These are phyloP conservation scores for Zizania latifolia DNA, from an alignment of 176 grass and related monocot genomes.

Conservation along the genomic window DNA sequence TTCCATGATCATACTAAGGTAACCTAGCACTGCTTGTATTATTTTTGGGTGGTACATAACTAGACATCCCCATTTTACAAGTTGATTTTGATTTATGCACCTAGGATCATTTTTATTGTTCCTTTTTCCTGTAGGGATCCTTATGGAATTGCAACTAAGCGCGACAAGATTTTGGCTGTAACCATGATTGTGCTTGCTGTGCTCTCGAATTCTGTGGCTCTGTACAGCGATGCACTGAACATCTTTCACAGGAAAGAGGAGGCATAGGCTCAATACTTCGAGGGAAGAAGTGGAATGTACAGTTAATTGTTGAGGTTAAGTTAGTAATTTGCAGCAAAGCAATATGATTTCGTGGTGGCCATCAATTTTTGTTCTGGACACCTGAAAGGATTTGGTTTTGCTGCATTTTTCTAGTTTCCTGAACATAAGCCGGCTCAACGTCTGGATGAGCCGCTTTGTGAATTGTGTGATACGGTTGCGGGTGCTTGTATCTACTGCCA, in stretches of 20 bases:
- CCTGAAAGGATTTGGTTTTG: slow-evolving; percentile 8
- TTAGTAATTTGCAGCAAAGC: neutral
- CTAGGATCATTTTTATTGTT: neutral
- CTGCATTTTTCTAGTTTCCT: neutral
- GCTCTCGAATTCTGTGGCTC: slow-evolving; percentile 57
- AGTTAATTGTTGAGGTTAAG: slow-evolving; percentile 11
- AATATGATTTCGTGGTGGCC: slow-evolving; percentile 20
- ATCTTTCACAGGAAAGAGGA: slow-evolving; percentile 64
- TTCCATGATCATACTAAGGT: slow-evolving; percentile 71
- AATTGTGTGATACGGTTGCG: neutral
- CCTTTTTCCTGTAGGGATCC: slow-evolving; percentile 49
- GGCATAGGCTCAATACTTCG: slow-evolving; percentile 25
- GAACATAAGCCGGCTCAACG: neutral
- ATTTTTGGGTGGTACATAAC: neutral
- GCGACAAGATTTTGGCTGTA: slow-evolving; percentile 62
- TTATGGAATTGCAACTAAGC: slow-evolving; percentile 53
- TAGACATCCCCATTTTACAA: neutral
- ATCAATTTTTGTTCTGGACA: slow-evolving; percentile 34
- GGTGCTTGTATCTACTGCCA: neutral
- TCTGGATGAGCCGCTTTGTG: neutral
- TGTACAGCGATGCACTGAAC: slow-evolving; percentile 55
- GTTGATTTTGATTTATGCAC: neutral
- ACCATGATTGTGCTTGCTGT: slow-evolving; percentile 82
- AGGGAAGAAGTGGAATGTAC: slow-evolving; percentile 6
- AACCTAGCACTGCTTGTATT: neutral